phyloP scores from a whole-genome alignment of 1,139 yeast genomes.

The Candida anutae region DNA sequence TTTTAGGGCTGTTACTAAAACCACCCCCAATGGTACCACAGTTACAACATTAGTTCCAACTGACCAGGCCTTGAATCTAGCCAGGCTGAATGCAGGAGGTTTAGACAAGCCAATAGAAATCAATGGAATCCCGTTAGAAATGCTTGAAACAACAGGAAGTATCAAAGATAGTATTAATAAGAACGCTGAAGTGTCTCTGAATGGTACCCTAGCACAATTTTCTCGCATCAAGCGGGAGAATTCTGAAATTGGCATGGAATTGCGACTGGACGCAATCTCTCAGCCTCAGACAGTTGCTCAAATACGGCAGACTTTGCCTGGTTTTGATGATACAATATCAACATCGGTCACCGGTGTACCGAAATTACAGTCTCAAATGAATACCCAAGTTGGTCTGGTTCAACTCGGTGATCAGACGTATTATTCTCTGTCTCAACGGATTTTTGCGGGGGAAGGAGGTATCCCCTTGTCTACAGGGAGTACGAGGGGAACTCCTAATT shows the following conservation, averaged over 20 bases:
- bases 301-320: not conserved
- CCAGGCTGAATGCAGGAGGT: constrained; percentile 51
- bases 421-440: not conserved
- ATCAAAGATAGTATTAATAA: constrained; percentile 22
- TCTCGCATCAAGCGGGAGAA: not conserved
- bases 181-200: not conserved
- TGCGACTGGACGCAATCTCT: too few species aligned
- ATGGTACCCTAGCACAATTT: not conserved
- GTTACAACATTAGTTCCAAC: constrained; percentile 86
- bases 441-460: not conserved
- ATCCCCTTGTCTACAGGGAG: not conserved
- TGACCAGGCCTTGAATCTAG: constrained; percentile 58
- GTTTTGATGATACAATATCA: too few species aligned
- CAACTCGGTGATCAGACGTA: not conserved
- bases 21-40: constrained; percentile 90
- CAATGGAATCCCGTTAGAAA: constrained; percentile 72
- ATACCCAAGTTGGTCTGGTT: not conserved
- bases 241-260: not conserved
- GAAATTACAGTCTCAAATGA: not conserved
- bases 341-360: too few species aligned
- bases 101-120: constrained; percentile 53
- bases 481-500: too few species aligned
- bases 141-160: constrained; percentile 78
- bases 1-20: constrained; percentile 75
- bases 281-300: not conserved